phyloP scores from a whole-genome alignment of 179 eudicot genomes.

The Actinidia polygama region DNA sequence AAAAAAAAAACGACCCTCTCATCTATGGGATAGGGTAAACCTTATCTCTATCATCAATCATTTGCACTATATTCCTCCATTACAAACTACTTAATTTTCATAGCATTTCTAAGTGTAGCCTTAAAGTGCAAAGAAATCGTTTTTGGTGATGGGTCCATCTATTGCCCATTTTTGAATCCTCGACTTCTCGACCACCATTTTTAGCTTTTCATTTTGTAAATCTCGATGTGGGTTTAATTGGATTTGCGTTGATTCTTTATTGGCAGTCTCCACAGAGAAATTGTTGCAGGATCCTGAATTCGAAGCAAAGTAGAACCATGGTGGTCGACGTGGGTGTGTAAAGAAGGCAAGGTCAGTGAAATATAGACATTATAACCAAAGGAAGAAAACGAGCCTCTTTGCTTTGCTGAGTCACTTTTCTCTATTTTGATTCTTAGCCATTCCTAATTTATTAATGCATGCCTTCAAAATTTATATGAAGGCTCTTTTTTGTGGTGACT shows the following conservation, averaged over 20 bases:
- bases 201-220: no score
- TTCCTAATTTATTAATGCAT: constrained; percentile 19
- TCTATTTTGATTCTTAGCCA: constrained; percentile 6
- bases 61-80: no score
- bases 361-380: constrained; percentile 26
- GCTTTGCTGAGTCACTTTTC: background rate
- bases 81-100: background rate
- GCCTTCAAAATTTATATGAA: constrained; percentile 5
- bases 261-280: constrained; percentile 88
- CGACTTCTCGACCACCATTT: no score
- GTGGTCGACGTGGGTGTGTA: constrained; percentile 76
- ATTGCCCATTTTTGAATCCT: no score
- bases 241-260: background rate
- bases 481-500: background rate
- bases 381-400: background rate
- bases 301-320: constrained; percentile 50
- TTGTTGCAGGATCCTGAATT: constrained; percentile 71
- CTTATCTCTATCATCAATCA: background rate
- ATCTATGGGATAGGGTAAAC: constrained; percentile 87
- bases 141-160: background rate
- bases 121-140: background rate
- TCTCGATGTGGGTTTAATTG: background rate
- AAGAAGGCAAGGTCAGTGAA: constrained; percentile 66
- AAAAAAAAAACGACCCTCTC: constrained; percentile 79
- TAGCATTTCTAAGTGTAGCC: background rate